Evolutionary conservation across 2,329 filamentous ascomycete genomes (phyloP), one percentile per base, ranked within the genome.

Genomic region (Cercospora sp.): DNA sequence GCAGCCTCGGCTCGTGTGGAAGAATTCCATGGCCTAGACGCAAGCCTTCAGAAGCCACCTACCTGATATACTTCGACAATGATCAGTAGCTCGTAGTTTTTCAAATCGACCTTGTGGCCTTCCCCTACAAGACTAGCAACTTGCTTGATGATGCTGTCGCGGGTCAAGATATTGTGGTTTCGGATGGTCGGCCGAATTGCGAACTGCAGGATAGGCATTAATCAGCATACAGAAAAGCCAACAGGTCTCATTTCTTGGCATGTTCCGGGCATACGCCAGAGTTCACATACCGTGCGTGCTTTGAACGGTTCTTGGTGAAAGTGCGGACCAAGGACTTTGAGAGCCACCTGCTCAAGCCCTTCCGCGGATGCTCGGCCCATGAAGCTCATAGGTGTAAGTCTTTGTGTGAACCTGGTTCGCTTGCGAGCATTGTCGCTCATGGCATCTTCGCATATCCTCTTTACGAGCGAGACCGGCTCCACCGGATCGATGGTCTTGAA

Each of bases 41-140:
- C 67, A 65, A 68, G 63, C 51, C 61, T 57, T 57, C 61, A 60
- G 71, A 67, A 66, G 48, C 55, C 69, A 77, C 84, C 73, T 84
- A 92, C 91, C 86, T 93, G 89, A 78, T 91, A 94, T 66, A 95
- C 86, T 74, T 95, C 91, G 66, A 95, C 87, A 69, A 94, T 80
- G 72, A 95, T 90, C 33, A 94, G 87, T 76, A 92, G 87, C 80
- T 94, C 91, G 36, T 91, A 91, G n/a, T 84, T 86, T 59, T 84
- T 87, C n/a, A 96, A 85, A 74, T 94, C 88, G 67, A 95, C 92
- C 75, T 89, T 90, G 80, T 95, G 92, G 45, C 84, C 84, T 9
- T 84, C 81, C 60, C 88, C 87, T 69, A 93, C 86, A 31, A 89
- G 80, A 45, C 83, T 81, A 4, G 91, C 92, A 70, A 94, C 85